Conservation (phyloP, 805 yeast species). For the Spathaspora boniae region DNA sequence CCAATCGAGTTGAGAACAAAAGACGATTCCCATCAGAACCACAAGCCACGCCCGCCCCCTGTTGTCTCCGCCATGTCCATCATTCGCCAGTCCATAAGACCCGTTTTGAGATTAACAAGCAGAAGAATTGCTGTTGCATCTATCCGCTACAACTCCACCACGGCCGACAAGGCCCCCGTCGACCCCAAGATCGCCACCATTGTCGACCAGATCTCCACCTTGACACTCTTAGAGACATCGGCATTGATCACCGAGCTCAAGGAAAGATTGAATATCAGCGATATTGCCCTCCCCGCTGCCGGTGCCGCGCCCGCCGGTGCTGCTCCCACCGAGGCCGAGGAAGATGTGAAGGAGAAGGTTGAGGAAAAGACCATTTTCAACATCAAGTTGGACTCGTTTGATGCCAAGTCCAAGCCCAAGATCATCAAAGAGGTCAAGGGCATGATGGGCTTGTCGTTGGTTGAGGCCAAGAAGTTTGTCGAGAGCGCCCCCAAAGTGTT, state of each 20-base stretch:
- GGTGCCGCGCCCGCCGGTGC: slow-evolving; percentile 1
- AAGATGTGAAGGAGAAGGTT: slow-evolving; percentile 67
- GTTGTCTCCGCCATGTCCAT: background rate
- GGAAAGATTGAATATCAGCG: slow-evolving; percentile 86
- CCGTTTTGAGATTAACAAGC: slow-evolving; percentile 30
- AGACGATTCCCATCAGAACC: background rate
- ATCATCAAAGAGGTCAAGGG: slow-evolving; percentile 95
- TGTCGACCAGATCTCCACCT: slow-evolving; percentile 85
- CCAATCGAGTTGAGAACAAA: background rate
- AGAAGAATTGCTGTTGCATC: slow-evolving; percentile 20
- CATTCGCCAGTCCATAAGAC: slow-evolving; percentile 37
- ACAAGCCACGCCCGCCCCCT: background rate
- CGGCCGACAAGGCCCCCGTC: slow-evolving; percentile 48
- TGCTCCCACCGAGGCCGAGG: slow-evolving; percentile 32
- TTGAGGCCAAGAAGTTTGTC: slow-evolving; percentile 96
- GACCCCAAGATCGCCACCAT: slow-evolving; percentile 85
- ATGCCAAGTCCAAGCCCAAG: slow-evolving; percentile 94
- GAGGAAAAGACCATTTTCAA: slow-evolving; percentile 94
- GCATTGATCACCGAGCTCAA: slow-evolving; percentile 75
- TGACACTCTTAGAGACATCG: slow-evolving; percentile 94
- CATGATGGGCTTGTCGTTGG: slow-evolving; percentile 85
- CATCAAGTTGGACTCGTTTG: slow-evolving; percentile 89
- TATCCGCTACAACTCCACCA: slow-evolving; percentile 49
- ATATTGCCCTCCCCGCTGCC: slow-evolving; percentile 33
- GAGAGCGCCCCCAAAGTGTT: slow-evolving; percentile 95